Conservation (phyloP, 495 filamentous ascomycete species). For the Daldinia decipiens region DNA sequence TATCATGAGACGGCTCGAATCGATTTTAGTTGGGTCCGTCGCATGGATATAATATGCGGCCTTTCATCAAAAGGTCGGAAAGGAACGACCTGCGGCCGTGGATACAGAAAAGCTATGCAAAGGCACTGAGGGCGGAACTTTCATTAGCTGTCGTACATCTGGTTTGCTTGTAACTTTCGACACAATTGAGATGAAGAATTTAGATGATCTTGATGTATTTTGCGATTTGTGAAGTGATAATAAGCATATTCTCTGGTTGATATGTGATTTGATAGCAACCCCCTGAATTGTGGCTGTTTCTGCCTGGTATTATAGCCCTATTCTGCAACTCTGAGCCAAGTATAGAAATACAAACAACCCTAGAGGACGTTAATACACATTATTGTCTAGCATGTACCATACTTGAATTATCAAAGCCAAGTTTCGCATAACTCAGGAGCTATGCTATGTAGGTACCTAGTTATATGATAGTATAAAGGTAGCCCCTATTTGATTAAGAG, state of each 20-base stretch:
- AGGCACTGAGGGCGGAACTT: slow-evolving; percentile 44
- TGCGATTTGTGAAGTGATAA: slow-evolving; percentile 5
- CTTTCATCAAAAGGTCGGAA: slow-evolving; percentile 37
- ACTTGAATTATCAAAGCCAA: too few relatives aligned
- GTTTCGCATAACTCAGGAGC: too few relatives aligned
- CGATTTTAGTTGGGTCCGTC: slow-evolving; percentile 31
- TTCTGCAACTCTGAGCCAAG: too few relatives aligned
- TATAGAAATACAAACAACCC: too few relatives aligned
- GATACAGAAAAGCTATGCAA: slow-evolving; percentile 49
- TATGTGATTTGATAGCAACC: background rate
- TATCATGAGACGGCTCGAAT: slow-evolving; percentile 47
- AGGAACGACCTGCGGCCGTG: slow-evolving; percentile 46
- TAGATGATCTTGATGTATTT: slow-evolving; percentile 20
- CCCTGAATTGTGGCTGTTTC: background rate
- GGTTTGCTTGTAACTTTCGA: slow-evolving; percentile 44
- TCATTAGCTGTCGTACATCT: slow-evolving; percentile 46
- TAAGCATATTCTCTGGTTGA: background rate
- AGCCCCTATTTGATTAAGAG: too few relatives aligned
- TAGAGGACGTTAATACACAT: too few relatives aligned
- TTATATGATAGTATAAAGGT: too few relatives aligned
- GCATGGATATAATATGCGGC: slow-evolving; percentile 43
- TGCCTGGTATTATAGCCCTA: too few relatives aligned
- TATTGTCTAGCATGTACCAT: too few relatives aligned
- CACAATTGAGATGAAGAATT: slow-evolving; percentile 43
- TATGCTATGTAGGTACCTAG: too few relatives aligned